phyloP scores from a whole-genome alignment of 805 yeast species.

The Cyberlindnera samutprakarnensis region DNA sequence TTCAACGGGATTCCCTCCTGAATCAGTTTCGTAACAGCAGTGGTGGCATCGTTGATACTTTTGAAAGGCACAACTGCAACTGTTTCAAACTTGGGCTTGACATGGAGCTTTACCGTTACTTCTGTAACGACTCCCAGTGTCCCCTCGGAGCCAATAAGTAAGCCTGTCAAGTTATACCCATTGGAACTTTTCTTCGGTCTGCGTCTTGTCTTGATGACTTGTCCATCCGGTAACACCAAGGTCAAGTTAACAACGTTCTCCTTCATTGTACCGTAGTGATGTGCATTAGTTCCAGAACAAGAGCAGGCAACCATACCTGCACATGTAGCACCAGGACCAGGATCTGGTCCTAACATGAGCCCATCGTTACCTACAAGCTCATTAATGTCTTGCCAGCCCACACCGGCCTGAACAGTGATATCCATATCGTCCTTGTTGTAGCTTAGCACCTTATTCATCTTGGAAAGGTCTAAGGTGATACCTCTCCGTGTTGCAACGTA shows the following conservation, averaged over 20 bases:
- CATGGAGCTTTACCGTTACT: slow-evolving; percentile 64
- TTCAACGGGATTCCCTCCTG: slow-evolving; percentile 56
- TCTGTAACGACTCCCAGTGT: slow-evolving; percentile 74
- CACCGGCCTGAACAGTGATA: slow-evolving; percentile 67
- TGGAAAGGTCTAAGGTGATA: slow-evolving; percentile 47
- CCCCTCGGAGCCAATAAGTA: slow-evolving; percentile 73
- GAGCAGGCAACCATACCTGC: slow-evolving; percentile 75
- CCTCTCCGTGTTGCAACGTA: slow-evolving; percentile 54
- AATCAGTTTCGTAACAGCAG: slow-evolving; percentile 54
- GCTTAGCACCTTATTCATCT: slow-evolving; percentile 50
- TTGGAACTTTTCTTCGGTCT: slow-evolving; percentile 73
- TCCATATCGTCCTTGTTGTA: slow-evolving; percentile 62
- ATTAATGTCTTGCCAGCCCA: slow-evolving; percentile 68
- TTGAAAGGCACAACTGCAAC: slow-evolving; percentile 68
- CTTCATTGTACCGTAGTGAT: slow-evolving; percentile 71
- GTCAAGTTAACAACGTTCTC: slow-evolving; percentile 62
- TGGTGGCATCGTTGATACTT: slow-evolving; percentile 61
- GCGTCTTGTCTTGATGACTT: slow-evolving; percentile 60
- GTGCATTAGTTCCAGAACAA: slow-evolving; percentile 76
- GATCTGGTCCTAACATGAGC: slow-evolving; percentile 65
- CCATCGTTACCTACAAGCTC: slow-evolving; percentile 40
- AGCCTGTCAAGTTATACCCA: slow-evolving; percentile 70
- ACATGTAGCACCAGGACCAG: slow-evolving; percentile 73
- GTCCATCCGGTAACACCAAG: slow-evolving; percentile 75
- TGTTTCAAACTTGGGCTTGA: slow-evolving; percentile 52